Evolutionary conservation across 2,329 filamentous ascomycete genomes (phyloP), one percentile per base, ranked within the genome.

Genomic region (Fusarium udum): DNA sequence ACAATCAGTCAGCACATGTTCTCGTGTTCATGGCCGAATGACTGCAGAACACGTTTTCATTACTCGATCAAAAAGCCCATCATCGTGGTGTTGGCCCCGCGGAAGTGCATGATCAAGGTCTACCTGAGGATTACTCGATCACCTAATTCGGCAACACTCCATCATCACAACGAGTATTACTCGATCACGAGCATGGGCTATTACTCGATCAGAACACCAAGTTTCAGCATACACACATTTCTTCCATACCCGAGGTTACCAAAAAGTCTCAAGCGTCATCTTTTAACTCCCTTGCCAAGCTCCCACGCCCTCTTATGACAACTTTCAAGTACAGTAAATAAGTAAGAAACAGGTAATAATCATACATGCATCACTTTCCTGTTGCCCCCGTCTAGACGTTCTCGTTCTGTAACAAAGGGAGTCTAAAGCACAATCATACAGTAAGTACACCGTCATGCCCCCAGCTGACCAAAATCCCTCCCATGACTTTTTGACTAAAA

Each of bases 321-420:
- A 56, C 39, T 45, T 49, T 53, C 45, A 68, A 59, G 67, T 64
- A 42, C 58, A 67, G 57, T 45, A 43, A 61, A 34, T 57, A n/a
- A n/a, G 20, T 55, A 42, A 67, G 40, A 51, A 74, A 72, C 68
- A 74, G 56, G 71, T 72, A 74, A 74, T 63, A 74, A 67, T 74
- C 71, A 72, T 74, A 61, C 71, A 74, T 63, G 68, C 71, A 74
- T 74, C 57, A 74, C 57, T 69, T 62, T 56, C 39, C 51, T 64
- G 24, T 51, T 51, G 12, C 37, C 45, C 48, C 43, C 42, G 37
- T 69, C 67, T 62, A 69, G 40, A 57, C 48, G 46, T 59, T 64
- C 45, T 67, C 62, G 56, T 56, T 67, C 48, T 53, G 61, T 56
- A 49, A 64, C 55, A 61, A 61, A 65, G 67, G 49, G 67, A 71